Conservation (phyloP, 108 stramenopile species). For the Chaetoceros tenuissimus region DNA sequence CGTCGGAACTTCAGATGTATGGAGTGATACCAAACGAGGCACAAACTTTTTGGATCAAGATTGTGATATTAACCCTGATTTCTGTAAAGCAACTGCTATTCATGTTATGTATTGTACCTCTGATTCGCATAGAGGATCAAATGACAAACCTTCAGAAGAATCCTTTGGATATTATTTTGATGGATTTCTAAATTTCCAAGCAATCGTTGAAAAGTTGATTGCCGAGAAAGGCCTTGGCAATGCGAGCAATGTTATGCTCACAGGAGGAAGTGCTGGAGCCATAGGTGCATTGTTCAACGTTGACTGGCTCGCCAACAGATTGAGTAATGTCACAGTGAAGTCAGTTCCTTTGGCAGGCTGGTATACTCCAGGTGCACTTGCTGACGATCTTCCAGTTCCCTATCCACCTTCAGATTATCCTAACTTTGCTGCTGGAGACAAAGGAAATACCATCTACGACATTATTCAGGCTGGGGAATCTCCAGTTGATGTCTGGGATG, state of each 20-base stretch:
- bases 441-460: slow-evolving; percentile 1
- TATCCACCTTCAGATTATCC: slow-evolving; percentile 2
- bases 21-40: no score
- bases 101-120: slow-evolving; percentile 1
- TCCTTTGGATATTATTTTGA: slow-evolving; percentile 5
- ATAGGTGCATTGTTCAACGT: slow-evolving; percentile 2
- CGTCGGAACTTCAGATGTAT: no score
- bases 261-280: slow-evolving; percentile 1
- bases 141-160: neutral
- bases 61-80: slow-evolving; percentile 6
- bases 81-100: slow-evolving; percentile 1
- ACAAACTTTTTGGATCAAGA: no score
- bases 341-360: slow-evolving; percentile 2
- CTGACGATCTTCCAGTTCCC: neutral
- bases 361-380: slow-evolving; percentile 2
- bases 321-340: slow-evolving; percentile 1
- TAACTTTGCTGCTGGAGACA: neutral
- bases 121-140: neutral
- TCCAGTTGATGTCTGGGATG: slow-evolving; percentile 1
- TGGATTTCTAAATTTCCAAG: neutral
- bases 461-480: neutral
- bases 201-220: slow-evolving; percentile 1
- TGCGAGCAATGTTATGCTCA: neutral
- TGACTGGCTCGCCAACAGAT: neutral
- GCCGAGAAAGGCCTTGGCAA: neutral